phyloP scores from a whole-genome alignment of 208 protist species.

The Angomonas deanei region DNA sequence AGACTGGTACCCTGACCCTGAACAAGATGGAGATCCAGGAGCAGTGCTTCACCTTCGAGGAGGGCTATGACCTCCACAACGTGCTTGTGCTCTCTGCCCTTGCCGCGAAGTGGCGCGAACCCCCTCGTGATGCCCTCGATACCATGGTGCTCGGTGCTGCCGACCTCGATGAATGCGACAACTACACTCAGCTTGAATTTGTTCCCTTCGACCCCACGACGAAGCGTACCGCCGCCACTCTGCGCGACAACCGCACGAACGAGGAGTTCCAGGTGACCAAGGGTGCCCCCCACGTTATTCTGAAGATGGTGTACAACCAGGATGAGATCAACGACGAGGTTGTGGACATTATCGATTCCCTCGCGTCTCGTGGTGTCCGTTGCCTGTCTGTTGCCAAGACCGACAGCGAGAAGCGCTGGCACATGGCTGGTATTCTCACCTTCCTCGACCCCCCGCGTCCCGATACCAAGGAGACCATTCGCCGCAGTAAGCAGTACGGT shows the following conservation, averaged over 20 bases:
- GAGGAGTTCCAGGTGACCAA: constrained; percentile 80
- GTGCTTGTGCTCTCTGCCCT: constrained; percentile 73
- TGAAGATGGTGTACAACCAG: constrained; percentile 69
- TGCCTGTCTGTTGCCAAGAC: constrained; percentile 69
- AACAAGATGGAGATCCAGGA: constrained; percentile 91
- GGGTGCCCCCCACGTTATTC: constrained; percentile 82
- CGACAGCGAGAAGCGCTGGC: constrained; percentile 52
- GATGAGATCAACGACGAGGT: constrained; percentile 71
- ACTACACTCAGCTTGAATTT: constrained; percentile 73
- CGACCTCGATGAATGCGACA: constrained; percentile 73
- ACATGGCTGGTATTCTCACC: constrained; percentile 84
- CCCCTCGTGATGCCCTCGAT: constrained; percentile 85
- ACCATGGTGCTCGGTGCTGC: constrained; percentile 80
- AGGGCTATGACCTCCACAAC: constrained; percentile 46
- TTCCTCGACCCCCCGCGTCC: constrained; percentile 90
- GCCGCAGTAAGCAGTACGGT: constrained; percentile 74
- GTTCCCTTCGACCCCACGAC: constrained; percentile 56
- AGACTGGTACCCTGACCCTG: constrained; percentile 93
- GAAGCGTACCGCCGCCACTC: constrained; percentile 66
- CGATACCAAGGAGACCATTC: constrained; percentile 88
- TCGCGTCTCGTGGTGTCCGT: constrained; percentile 60
- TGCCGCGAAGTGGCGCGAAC: constrained; percentile 89
- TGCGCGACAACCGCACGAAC: constrained; percentile 52
- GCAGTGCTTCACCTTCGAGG: constrained; percentile 65
- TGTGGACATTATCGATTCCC: constrained; percentile 63